Evolutionary conservation across 352 stramenopile genomes (phyloP).

Genomic region (Peronospora destructor): DNA sequence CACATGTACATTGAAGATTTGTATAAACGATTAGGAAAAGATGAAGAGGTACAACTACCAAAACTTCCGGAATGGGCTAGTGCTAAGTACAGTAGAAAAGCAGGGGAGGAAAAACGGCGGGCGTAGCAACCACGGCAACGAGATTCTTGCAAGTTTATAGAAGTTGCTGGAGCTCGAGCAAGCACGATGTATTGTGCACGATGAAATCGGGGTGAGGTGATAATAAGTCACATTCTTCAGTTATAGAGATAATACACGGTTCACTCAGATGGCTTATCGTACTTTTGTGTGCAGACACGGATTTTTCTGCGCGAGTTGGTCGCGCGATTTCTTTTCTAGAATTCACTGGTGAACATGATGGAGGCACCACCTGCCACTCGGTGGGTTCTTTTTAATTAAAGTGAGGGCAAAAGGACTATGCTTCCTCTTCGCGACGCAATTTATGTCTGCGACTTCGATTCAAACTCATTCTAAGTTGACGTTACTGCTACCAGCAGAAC

Average conservation of each 20-base stretch:
- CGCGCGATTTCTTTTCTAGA: slow-evolving; percentile 8
- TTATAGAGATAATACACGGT: slow-evolving; percentile 5
- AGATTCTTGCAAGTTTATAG: slow-evolving; percentile 32
- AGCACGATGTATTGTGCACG: slow-evolving; percentile 25
- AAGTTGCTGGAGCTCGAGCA: slow-evolving; percentile 38
- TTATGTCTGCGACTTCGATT: too few species aligned
- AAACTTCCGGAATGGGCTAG: slow-evolving; percentile 53
- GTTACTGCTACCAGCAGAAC: too few species aligned
- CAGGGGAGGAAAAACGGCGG: background rate
- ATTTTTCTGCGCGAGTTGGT: slow-evolving; percentile 36
- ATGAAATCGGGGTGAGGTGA: slow-evolving; percentile 4
- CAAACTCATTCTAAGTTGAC: too few species aligned
- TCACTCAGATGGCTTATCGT: too few species aligned
- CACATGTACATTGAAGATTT: slow-evolving; percentile 79
- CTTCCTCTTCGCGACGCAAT: too few species aligned
- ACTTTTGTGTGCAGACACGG: slow-evolving; percentile 33
- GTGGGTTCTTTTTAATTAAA: too few species aligned
- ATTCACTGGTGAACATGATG: too few species aligned
- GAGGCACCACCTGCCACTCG: too few species aligned
- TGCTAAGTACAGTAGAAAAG: slow-evolving; percentile 54
- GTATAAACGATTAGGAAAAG: slow-evolving; percentile 38
- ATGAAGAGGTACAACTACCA: slow-evolving; percentile 42
- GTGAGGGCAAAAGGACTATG: too few species aligned
- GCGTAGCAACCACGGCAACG: background rate
- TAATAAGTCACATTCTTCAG: background rate